A percentile compares a stretch with the other conserved stretches of the same genome.
phyloP scores from a whole-genome alignment of 345 rosid species.

The Euclidium syriacum region DNA sequence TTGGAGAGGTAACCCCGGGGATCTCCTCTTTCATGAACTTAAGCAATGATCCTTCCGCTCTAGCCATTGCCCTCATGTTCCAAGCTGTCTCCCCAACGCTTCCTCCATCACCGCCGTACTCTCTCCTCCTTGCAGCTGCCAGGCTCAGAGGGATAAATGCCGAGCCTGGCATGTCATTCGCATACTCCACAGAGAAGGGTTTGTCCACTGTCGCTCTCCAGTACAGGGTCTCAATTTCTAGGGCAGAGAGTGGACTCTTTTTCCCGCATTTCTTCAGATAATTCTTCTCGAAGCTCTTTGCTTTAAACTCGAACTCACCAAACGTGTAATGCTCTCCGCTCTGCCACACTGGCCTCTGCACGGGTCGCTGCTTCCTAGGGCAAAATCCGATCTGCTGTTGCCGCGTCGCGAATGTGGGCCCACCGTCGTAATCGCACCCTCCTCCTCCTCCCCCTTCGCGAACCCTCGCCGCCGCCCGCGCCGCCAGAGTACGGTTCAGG shows the following conservation, averaged over 20 bases:
- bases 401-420: conserved; percentile 93
- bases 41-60: conserved; percentile 86
- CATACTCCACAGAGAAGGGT: conserved; percentile 92
- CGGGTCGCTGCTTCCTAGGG: conserved; percentile 85
- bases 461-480: conserved; percentile 41
- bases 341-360: conserved; percentile 93
- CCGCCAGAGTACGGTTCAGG: conserved; percentile 78
- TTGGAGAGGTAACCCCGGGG: conserved; percentile 97
- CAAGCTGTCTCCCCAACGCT: conserved; percentile 49
- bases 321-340: conserved; percentile 83
- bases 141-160: conserved; percentile 25
- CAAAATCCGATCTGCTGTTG: conserved; percentile 99
- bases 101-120: conserved; percentile 50
- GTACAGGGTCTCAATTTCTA: conserved; percentile 72
- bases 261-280: conserved; percentile 58
- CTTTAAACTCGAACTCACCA: conserved; percentile 85
- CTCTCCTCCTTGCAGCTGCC: conserved; percentile 43
- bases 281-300: conserved; percentile 63
- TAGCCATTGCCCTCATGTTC: conserved; percentile 95
- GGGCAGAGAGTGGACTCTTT: conserved; percentile 55
- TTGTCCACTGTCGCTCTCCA: conserved; percentile 95
- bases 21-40: conserved; percentile 98
- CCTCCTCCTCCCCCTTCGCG: conserved; percentile 8
- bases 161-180: conserved; percentile 97
- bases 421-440: conserved; percentile 31